Percentiles rank a stretch among this genome's conserved stretches.
Evolutionary conservation across 202 grass and related monocot genomes (phyloP).

Genomic region (Schoenoplectus triqueter): DNA sequence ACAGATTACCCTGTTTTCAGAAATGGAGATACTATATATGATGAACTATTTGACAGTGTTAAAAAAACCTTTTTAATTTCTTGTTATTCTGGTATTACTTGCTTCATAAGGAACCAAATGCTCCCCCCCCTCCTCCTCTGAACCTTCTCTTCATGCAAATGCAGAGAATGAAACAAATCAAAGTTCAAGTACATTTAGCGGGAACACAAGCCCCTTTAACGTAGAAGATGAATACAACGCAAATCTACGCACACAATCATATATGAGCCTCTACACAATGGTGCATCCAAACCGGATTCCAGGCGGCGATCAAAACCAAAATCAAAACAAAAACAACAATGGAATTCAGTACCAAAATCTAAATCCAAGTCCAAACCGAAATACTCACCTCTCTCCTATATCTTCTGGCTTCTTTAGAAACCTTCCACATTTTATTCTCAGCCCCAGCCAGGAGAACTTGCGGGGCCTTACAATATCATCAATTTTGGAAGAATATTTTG

Average conservation of each 20-base stretch:
- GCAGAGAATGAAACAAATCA: constrained; percentile 19
- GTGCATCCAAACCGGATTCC: constrained; percentile 51
- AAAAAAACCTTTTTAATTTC: constrained; percentile 29
- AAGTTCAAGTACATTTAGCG: neutral
- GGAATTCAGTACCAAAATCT: neutral
- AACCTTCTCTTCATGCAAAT: constrained; percentile 46
- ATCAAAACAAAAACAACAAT: neutral
- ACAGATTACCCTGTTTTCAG: neutral
- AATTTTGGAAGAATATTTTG: constrained; percentile 68
- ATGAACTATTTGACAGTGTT: constrained; percentile 20
- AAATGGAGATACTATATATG: constrained; percentile 17
- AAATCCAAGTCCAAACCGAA: neutral
- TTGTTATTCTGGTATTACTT: constrained; percentile 46
- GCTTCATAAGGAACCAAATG: constrained; percentile 41
- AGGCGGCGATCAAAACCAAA: constrained; percentile 18
- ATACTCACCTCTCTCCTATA: neutral
- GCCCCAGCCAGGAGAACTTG: constrained; percentile 59
- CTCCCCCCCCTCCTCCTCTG: neutral
- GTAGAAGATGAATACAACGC: constrained; percentile 85
- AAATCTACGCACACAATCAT: constrained; percentile 68
- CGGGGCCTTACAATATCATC: constrained; percentile 20
- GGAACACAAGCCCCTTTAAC: constrained; percentile 29
- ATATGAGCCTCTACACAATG: constrained; percentile 76
- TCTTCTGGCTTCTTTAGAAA: constrained; percentile 52
- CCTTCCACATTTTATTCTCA: constrained; percentile 59